Conservation (phyloP, 768 basidiomycete genomes). For the Phylloporus sp. region DNA sequence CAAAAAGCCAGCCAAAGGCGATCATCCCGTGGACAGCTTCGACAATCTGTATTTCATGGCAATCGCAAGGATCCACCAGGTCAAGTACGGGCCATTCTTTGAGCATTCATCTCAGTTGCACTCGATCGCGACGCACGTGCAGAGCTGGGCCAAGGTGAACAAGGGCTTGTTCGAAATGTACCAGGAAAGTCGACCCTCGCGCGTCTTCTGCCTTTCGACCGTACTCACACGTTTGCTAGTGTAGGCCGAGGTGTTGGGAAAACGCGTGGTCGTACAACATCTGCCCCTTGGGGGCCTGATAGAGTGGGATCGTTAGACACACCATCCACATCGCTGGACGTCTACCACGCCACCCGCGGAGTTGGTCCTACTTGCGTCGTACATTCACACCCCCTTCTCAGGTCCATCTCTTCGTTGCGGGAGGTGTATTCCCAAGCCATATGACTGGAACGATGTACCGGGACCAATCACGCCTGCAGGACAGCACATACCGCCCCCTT, state of each 20-base stretch:
- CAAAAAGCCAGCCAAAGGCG: slow-evolving; percentile 36
- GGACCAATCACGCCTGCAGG: background rate
- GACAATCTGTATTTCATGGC: slow-evolving; percentile 81
- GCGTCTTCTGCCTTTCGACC: background rate
- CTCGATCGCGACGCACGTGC: slow-evolving; percentile 81
- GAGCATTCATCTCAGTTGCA: slow-evolving; percentile 90
- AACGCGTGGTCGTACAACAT: slow-evolving; percentile 96
- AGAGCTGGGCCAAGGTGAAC: slow-evolving; percentile 89
- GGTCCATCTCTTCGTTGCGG: slow-evolving; percentile 1
- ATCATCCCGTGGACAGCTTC: slow-evolving; percentile 19
- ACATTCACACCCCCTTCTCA: slow-evolving; percentile 19
- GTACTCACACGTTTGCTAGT: slow-evolving; percentile 6
- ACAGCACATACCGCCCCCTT: background rate
- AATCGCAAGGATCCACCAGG: slow-evolving; percentile 70
- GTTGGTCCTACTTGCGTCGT: slow-evolving; percentile 3
- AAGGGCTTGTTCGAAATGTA: slow-evolving; percentile 95
- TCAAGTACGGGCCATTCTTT: slow-evolving; percentile 84
- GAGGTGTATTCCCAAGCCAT: slow-evolving; percentile 11
- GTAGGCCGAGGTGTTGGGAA: slow-evolving; percentile 86
- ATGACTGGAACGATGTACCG: background rate
- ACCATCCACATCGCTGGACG: background rate
- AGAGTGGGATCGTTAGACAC: slow-evolving; percentile 50
- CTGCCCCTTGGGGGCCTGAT: slow-evolving; percentile 79
- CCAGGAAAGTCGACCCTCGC: slow-evolving; percentile 45
- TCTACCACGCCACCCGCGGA: slow-evolving; percentile 14